These are phyloP conservation scores for Plantago lanceolata DNA, from an alignment of 305 asterid genomes.

Conservation along the genomic window DNA sequence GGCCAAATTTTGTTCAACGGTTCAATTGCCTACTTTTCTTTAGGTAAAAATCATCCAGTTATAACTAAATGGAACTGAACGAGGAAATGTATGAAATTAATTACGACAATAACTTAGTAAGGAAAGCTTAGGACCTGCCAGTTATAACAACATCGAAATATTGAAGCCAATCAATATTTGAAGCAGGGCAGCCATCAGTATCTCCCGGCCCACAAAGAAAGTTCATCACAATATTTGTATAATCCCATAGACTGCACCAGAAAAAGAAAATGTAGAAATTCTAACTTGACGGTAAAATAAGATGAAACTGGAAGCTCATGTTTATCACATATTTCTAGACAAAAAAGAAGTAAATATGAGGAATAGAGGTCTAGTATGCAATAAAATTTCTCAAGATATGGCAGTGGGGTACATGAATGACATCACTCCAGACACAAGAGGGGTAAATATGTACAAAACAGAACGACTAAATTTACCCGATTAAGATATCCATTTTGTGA, in stretches of 20 bases:
- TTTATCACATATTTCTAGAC: slow-evolving; percentile 4
- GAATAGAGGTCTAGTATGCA: slow-evolving; percentile 3
- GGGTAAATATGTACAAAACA: background rate
- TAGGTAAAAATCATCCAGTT: slow-evolving; percentile 8
- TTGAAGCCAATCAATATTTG: slow-evolving; percentile 77
- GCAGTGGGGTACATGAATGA: background rate
- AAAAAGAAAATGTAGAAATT: slow-evolving; percentile 21
- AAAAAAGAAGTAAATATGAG: background rate
- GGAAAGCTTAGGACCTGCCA: slow-evolving; percentile 71
- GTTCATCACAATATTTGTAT: slow-evolving; percentile 90
- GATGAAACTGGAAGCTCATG: slow-evolving; percentile 20
- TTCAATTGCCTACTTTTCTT: slow-evolving; percentile 1
- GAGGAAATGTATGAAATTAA: slow-evolving; percentile 8
- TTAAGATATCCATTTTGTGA: slow-evolving; percentile 3
- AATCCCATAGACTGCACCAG: slow-evolving; percentile 94
- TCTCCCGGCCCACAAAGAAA: slow-evolving; percentile 70
- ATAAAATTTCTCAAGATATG: background rate
- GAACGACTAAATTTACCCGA: background rate
- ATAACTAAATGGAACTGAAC: background rate
- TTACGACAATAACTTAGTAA: slow-evolving; percentile 21
- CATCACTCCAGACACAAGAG: background rate
- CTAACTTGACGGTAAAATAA: slow-evolving; percentile 19
- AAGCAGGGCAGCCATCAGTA: slow-evolving; percentile 39
- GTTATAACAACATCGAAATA: slow-evolving; percentile 86
- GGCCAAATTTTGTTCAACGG: slow-evolving; percentile 5